Evolutionary conservation across 2,329 filamentous ascomycete genomes (phyloP).

Genomic region (Penicillium concentricum): DNA sequence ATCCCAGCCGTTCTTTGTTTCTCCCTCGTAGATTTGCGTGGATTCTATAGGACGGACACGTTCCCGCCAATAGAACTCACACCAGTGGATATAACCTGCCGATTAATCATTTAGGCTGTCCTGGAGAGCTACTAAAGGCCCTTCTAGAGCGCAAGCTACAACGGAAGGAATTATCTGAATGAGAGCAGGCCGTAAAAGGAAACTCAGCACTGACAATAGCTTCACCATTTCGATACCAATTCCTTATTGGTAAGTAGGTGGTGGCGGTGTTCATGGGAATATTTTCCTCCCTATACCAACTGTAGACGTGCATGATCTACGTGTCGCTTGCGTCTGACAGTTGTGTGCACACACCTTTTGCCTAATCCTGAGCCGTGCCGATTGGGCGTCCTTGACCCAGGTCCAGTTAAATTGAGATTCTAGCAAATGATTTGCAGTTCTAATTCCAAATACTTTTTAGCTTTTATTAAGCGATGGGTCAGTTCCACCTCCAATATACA

Average conservation of each 20-base stretch:
- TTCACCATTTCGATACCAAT: neutral
- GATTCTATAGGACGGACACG: slow-evolving; percentile 67
- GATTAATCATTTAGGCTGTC: neutral
- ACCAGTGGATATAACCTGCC: slow-evolving; percentile 50
- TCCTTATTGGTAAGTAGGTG: neutral
- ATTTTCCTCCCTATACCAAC: neutral
- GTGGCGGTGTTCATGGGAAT: neutral
- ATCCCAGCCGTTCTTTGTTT: neutral
- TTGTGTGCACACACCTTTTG: neutral
- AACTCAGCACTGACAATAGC: neutral
- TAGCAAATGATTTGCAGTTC: neutral
- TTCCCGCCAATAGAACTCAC: slow-evolving; percentile 67
- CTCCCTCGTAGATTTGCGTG: neutral
- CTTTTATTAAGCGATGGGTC: neutral
- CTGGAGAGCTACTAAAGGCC: neutral
- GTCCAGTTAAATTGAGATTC: neutral
- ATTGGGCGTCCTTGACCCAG: neutral
- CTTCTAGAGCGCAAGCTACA: neutral
- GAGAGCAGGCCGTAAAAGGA: neutral
- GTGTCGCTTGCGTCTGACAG: slow-evolving; percentile 6
- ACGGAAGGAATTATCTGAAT: neutral
- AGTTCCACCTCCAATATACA: too few relatives aligned
- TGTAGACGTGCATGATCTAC: slow-evolving; percentile 6
- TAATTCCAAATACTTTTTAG: slow-evolving; percentile 7
- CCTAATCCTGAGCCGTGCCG: neutral